Conservation (phyloP, 129 eudicot species). For the Calendula officinalis region DNA sequence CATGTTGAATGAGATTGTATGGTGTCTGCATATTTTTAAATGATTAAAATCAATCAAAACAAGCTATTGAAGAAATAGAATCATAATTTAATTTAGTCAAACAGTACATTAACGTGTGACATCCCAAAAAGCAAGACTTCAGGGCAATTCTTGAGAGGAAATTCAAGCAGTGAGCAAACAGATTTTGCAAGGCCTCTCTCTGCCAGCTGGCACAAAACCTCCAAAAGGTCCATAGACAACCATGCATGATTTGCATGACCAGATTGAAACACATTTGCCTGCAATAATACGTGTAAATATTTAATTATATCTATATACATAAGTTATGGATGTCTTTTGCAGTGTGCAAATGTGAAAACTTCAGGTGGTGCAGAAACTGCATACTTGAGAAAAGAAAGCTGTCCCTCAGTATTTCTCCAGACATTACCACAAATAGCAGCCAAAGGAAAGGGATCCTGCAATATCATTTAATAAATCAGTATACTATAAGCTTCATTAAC, state of each 20-base stretch:
- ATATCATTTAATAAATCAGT: background rate
- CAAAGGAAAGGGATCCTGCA: constrained; percentile 87
- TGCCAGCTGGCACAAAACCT: constrained; percentile 82
- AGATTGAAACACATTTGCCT: constrained; percentile 57
- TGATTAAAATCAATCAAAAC: constrained; percentile 14
- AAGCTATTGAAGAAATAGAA: background rate
- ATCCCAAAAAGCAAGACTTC: constrained; percentile 83
- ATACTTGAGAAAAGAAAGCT: constrained; percentile 75
- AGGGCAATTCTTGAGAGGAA: constrained; percentile 76
- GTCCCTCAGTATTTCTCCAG: constrained; percentile 86
- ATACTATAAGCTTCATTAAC: constrained; percentile 15
- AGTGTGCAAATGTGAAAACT: constrained; percentile 74
- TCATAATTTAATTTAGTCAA: constrained; percentile 5
- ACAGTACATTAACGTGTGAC: constrained; percentile 73
- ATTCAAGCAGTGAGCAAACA: constrained; percentile 64
- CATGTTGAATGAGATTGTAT: constrained; percentile 80
- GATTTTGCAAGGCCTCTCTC: constrained; percentile 86
- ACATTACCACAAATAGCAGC: constrained; percentile 69
- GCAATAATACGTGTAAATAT: constrained; percentile 20
- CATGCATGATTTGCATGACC: constrained; percentile 78
- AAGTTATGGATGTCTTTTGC: constrained; percentile 61
- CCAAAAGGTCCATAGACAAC: constrained; percentile 81
- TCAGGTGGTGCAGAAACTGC: constrained; percentile 75
- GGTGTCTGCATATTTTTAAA: constrained; percentile 62
- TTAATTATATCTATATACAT: background rate